Base-by-base conservation (phyloP, 495 filamentous ascomycete species). In the Hapsidospora chrysogenum region DNA sequence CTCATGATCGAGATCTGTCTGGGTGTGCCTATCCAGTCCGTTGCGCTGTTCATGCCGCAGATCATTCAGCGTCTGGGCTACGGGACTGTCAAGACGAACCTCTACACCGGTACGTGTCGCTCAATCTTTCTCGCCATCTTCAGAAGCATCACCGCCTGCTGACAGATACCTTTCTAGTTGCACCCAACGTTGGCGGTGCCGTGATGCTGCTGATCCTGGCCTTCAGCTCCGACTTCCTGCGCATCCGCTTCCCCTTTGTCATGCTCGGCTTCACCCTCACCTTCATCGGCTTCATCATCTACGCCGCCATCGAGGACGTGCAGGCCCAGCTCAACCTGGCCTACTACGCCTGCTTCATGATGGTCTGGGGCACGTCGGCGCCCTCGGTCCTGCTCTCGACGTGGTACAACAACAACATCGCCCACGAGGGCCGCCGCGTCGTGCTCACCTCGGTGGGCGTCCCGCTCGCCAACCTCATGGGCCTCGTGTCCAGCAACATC, bases 361-460 rank as follows among this genome's bases (percentile, higher is more conserved):
- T 86, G 78, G 76, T 72, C 11, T 85, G 80, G 78, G 68, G 68
- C 11, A 70, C 64, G 1, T 70, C 61, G n/a, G 67, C 65, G 3
- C 63, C 69, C 0, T 68, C 64, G 1, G 64, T 70, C 15, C 50
- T 74, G 11, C 45, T 72, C 10, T 65, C 62, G 9, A 67, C 65
- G 13, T 77, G 74, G 78, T 82, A 80, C 48, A 83, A 80, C 48
- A 87, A 87, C 58, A 87, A 87, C 39, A 66, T 79, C 13, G 76
- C 79, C 1, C 68, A 85, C 42, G 81, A 85, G 53, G 72, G 75
- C 29, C 67, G 70, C 15, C 74, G 81, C 17, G 66, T 85, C 7
- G 61, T 75, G 0, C 53, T 85, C 15, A 85, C 79, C 0, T 77
- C 74, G 35, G 62, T 85, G 22, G 78, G 74, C 3, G 80, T 85